Percentiles rank a stretch among this genome's conserved stretches.
Evolutionary conservation across 495 filamentous ascomycete species (phyloP).

Genomic region (Penicillium robsamsonii): DNA sequence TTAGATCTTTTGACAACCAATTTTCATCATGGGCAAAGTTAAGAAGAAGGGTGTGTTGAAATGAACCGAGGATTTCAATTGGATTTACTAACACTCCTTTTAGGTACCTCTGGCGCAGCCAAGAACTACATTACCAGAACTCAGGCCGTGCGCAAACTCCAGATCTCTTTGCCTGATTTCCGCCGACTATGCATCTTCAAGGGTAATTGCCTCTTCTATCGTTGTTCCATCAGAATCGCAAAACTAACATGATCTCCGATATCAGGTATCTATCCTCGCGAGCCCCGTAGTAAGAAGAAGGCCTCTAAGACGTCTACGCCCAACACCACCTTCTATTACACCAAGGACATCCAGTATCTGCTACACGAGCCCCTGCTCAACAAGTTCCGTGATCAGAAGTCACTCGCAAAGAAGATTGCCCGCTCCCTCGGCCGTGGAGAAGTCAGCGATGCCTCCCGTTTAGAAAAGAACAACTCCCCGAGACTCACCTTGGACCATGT

Average conservation of each 20-base stretch:
- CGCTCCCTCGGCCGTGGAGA: slow-evolving; percentile 88
- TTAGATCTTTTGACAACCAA: slow-evolving; percentile 15
- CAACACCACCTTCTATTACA: slow-evolving; percentile 97
- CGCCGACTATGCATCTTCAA: slow-evolving; percentile 98
- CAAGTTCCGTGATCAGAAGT: slow-evolving; percentile 96
- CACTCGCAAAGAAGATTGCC: slow-evolving; percentile 93
- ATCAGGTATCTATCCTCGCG: slow-evolving; percentile 88
- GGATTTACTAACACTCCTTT: slow-evolving; percentile 19
- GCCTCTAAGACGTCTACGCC: slow-evolving; percentile 85
- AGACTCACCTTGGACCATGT: slow-evolving; percentile 91
- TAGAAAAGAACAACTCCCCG: slow-evolving; percentile 82
- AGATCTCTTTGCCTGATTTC: slow-evolving; percentile 95
- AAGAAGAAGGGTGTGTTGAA: slow-evolving; percentile 80
- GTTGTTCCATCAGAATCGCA: background rate
- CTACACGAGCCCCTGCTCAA: slow-evolving; percentile 93
- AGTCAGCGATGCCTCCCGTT: slow-evolving; percentile 75
- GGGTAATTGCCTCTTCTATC: slow-evolving; percentile 43
- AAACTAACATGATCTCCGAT: slow-evolving; percentile 16
- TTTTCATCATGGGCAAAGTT: slow-evolving; percentile 67
- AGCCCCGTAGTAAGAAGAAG: slow-evolving; percentile 95
- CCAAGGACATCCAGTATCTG: slow-evolving; percentile 96
- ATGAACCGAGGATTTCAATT: slow-evolving; percentile 2
- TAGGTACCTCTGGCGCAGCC: slow-evolving; percentile 84
- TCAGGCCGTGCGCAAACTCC: slow-evolving; percentile 93
- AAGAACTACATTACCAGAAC: slow-evolving; percentile 98